Base-by-base conservation (phyloP, 192 early-diverging fungal species). In the Coemansia sp. region DNA sequence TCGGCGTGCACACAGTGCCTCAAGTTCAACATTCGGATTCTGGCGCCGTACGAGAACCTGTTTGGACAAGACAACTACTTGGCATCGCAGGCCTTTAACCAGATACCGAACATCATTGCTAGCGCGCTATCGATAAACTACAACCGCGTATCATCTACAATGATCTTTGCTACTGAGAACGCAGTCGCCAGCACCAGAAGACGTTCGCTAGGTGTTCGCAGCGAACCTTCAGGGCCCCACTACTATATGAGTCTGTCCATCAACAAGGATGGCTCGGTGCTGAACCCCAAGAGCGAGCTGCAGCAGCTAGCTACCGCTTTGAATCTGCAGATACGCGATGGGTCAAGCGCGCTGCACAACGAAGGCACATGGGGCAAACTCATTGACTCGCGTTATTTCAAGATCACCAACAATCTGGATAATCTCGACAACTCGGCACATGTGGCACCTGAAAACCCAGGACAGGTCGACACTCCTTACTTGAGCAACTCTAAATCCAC, bases 171-270 rank as follows among this genome's bases (percentile, higher is more conserved):
- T 0, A 49, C 39, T 3, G 63, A 55, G 7, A 41, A 70, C 13
- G 59, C 63, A 5, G 59, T 70, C 16, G 20, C 43, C 12, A 42
- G 50, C 5, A 46, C 52, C 45, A 56, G 47, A 26, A 19, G 46
- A 6, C 61, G 57, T 7, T 51, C 55, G 20, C 39, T 62, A 20
- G 37, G 50, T 18, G 46, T 45, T 16, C 67, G 67, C 12, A 41
- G 36, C 18, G 63, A 55, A 18, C 41, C 56, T 0, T 14, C 35
- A 11, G 39, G 6, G 18, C 67, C 67, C 0, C 67, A 77, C 56
- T 70, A 66, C 63, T 77, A 77, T 50, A 70, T 77, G 59, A 66
- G 63, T 38, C 21, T 77, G 46, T 70, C 63, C 12, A 58, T 77
- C 48, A 63, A 55, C 35, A 70, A 65, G 56, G 63, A 70, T 45